These are phyloP conservation scores for Bullera alba DNA, from an alignment of 768 basidiomycete genomes.

Conservation along the genomic window DNA sequence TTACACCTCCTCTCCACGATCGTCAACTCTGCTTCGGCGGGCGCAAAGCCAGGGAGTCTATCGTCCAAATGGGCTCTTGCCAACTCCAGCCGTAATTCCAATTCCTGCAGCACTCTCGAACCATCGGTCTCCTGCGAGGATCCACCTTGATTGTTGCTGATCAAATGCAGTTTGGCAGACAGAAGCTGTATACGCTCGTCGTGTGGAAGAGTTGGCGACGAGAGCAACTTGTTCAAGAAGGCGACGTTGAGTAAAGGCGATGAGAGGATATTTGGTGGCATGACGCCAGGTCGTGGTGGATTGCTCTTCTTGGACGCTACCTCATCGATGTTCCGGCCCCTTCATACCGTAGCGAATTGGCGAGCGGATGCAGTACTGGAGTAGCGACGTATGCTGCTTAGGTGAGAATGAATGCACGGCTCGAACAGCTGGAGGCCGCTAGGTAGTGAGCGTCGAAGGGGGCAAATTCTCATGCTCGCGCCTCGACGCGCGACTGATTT, in stretches of 20 bases:
- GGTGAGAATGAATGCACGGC: too few species aligned
- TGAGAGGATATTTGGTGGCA: slow-evolving; percentile 14
- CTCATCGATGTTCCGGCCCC: too few species aligned
- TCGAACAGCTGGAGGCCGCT: too few species aligned
- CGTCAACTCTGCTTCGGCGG: slow-evolving; percentile 13
- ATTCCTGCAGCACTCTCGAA: too few species aligned
- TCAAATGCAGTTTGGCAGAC: slow-evolving; percentile 24
- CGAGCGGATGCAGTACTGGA: too few species aligned
- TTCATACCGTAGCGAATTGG: too few species aligned
- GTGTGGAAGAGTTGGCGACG: neutral
- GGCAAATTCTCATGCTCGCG: too few species aligned
- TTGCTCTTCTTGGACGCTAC: too few species aligned
- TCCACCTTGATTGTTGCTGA: slow-evolving; percentile 1
- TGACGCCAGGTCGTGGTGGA: neutral
- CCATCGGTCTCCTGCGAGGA: neutral
- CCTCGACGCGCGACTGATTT: too few species aligned
- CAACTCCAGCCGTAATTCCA: slow-evolving; percentile 11
- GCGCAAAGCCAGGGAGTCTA: slow-evolving; percentile 2
- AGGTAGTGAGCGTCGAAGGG: too few species aligned
- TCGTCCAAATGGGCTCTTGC: slow-evolving; percentile 5
- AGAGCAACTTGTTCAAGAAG: slow-evolving; percentile 16
- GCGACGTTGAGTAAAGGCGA: slow-evolving; percentile 23
- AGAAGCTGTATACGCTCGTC: slow-evolving; percentile 21
- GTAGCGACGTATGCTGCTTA: too few species aligned
- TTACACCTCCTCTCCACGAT: slow-evolving; percentile 9